Conservation (phyloP, 2,329 filamentous ascomycete species). For the Xylaria sp. region DNA sequence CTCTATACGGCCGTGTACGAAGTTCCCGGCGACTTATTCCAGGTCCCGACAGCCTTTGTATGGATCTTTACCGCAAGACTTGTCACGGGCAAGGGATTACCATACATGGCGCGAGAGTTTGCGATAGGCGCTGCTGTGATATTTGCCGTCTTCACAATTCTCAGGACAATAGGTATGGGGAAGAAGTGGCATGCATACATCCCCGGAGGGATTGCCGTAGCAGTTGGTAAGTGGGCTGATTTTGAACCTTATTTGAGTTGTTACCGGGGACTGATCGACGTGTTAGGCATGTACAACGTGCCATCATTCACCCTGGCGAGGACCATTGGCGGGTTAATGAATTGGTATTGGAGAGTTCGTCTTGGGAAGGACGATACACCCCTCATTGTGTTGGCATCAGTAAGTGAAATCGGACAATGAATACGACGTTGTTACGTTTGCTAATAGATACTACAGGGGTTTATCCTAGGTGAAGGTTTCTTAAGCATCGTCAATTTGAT, state of each 20-base stretch:
- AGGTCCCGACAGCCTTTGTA: conserved; percentile 93
- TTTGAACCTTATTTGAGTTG: background rate
- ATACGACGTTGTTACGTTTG: background rate
- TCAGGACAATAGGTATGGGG: conserved; percentile 70
- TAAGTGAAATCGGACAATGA: conserved; percentile 51
- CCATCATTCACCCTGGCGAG: conserved; percentile 94
- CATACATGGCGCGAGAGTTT: conserved; percentile 83
- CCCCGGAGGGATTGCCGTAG: conserved; percentile 94
- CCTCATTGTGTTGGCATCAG: conserved; percentile 86
- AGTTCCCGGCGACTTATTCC: conserved; percentile 88
- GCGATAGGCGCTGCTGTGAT: conserved; percentile 75
- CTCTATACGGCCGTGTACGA: conserved; percentile 89
- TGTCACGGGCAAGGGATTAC: conserved; percentile 90
- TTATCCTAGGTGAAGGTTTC: conserved; percentile 92
- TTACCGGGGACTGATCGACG: conserved; percentile 6
- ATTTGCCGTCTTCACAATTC: conserved; percentile 76
- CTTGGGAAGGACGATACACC: conserved; percentile 71
- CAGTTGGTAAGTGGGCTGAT: conserved; percentile 72
- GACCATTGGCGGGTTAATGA: conserved; percentile 78
- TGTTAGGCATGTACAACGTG: conserved; percentile 91
- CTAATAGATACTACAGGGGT: conserved; percentile 62
- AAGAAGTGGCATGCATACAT: conserved; percentile 78
- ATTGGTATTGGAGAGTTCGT: conserved; percentile 79
- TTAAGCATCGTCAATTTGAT: conserved; percentile 90
- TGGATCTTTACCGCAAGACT: conserved; percentile 97